Evolutionary conservation across 139 green algal species (phyloP), one percentile per base, ranked within the genome.

Genomic region (Coelastrella sp.): DNA sequence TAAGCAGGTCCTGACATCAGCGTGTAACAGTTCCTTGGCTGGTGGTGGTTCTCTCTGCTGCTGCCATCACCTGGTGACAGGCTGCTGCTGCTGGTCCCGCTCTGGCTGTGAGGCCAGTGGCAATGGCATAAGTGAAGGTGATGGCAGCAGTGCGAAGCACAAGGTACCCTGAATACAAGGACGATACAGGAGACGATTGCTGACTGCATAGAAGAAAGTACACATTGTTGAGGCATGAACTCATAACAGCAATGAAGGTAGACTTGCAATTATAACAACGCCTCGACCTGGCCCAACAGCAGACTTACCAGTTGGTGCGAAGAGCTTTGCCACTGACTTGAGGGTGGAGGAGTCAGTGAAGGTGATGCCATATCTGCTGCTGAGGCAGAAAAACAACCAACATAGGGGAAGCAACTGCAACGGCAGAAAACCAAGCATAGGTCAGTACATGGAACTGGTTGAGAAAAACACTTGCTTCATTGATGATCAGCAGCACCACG

Each of bases 91-190:
- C 67, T 2, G 84, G 53, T 32, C 89, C 91, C 7, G 85, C 84
- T 4, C 90, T 71, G 2, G 93, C 89, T 17, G 90, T 86, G 17
- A 95, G 71, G 4, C 86, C 40, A 2, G 93, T 96, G 25, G 92
- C 94, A 30, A 93, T 43, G 0, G 93, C 89, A 71, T 93, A 95
- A 2, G 89, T 92, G 57, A 68, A 90, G 7, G 88, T 91, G 32
- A 94, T 89, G 11, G 91, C 84, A 38, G 91, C 81, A 34, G 90
- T 95, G 63, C 94, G 90, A 38, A 97, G 63, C 32, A 93, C 83
- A 48, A 98, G 91, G 73, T 94, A 77, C 23, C 91, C 92, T 90
- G 89, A 35, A 51, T 71, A 4, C 19, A 41, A 25, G 9, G 40
- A 21, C 45, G 45, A 57, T 2, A 57, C 15, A n/a, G n/a, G n/a